Conservation (phyloP, 1,139 yeast genomes). For the Neolecta irregularis region DNA sequence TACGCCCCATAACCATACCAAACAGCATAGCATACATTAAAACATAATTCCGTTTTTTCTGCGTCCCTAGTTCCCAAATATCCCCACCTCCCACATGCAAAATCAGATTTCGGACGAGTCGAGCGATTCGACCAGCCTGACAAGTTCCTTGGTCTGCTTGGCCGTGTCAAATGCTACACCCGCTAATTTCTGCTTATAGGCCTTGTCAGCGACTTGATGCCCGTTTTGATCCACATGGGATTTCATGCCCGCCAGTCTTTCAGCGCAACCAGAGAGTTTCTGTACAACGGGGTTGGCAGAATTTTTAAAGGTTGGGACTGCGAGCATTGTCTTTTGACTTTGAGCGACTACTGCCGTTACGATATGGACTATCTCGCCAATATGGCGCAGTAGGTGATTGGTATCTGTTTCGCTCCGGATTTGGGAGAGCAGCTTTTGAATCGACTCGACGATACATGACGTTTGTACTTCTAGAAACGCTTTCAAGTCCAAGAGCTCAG, state of each 20-base stretch:
- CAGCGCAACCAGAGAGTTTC: conserved; percentile 69
- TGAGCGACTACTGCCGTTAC: conserved; percentile 84
- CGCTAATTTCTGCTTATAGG: conserved; percentile 81
- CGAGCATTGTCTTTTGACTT: conserved; percentile 39
- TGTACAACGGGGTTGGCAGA: conserved; percentile 87
- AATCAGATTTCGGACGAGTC: too few species aligned
- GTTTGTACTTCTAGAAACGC: conserved; percentile 87
- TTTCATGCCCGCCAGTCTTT: conserved; percentile 41
- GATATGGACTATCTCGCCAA: conserved; percentile 57
- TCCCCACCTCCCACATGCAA: too few species aligned
- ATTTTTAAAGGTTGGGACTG: conserved; percentile 52
- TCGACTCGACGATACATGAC: conserved; percentile 76
- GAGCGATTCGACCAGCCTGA: too few species aligned
- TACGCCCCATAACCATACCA: too few species aligned
- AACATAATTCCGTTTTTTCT: too few species aligned
- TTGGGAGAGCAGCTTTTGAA: conserved; percentile 52
- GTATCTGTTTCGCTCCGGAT: conserved; percentile 39
- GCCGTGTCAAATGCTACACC: conserved; percentile 95
- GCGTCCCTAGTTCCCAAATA: too few species aligned
- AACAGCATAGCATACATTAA: too few species aligned
- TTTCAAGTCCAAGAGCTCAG: conserved; percentile 66
- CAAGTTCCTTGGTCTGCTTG: conserved; percentile 77
- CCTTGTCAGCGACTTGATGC: conserved; percentile 65
- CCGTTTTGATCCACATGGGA: conserved; percentile 29
- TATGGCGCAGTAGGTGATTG: conserved; percentile 60